Evolutionary conservation across 2,329 filamentous ascomycete genomes (phyloP), one percentile per base, ranked within the genome.

Genomic region (Elsinoe perseae): DNA sequence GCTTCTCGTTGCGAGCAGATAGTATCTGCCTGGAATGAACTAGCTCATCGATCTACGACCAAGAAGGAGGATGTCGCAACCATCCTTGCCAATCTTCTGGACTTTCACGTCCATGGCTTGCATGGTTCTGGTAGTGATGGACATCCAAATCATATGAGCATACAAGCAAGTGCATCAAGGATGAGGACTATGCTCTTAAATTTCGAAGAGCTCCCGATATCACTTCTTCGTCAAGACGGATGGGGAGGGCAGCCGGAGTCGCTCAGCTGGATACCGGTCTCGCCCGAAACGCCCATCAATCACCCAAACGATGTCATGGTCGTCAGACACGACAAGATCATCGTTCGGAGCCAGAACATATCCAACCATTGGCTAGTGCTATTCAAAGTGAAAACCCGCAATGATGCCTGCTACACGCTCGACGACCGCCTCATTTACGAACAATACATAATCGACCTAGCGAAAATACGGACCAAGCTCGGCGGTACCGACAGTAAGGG

Each of bases 31-130:
- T 62, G 60, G 59, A 62, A 62, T 48, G 56, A 54, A 18, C 36
- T 62, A 8, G 28, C 56, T 5, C 43, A 48, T n/a, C 28, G 61
- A n/a, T 55, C 59, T 16, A 62, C 61, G 4, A 61, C 61, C 12
- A 57, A 52, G 48, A 25, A 25, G 1, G 60, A 62, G 23, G 61
- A 62, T 54, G 14, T 59, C 18, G 57, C 50, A 9, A 54, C 40
- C 18, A 61, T 61, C 27, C 34, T 62, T 30, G 57, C 60, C 2
- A 62, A 56, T 44, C 43, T 62, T 5, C 43, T 61, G 12, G 56
- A 58, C 21, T 58, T 58, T 21, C 36, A 57, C 34, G 43, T 56
- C 6, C 36, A 57, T 16, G 8, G 34, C 8, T 34, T 61, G n/a
- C 10, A 5, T 6, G 32, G 32, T 36, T 36, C 32, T 36, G 32